phyloP scores from a whole-genome alignment of 2,329 filamentous ascomycete genomes.

The Raffaelea albimanens region DNA sequence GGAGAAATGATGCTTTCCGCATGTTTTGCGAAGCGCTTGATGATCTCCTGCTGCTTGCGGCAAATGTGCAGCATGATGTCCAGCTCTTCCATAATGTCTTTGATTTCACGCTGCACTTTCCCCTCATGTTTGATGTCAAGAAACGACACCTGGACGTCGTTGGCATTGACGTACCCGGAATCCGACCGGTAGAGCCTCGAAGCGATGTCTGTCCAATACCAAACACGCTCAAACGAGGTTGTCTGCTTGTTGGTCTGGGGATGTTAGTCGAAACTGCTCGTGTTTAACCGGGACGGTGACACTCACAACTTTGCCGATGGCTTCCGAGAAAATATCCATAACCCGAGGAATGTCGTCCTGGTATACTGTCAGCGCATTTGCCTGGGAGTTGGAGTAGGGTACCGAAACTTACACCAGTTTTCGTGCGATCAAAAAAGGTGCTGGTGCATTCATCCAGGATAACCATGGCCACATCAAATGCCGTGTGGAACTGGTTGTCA shows the following conservation, averaged over 20 bases:
- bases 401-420: background rate
- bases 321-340: slow-evolving; percentile 29
- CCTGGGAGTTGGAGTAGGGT: background rate
- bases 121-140: slow-evolving; percentile 34
- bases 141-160: slow-evolving; percentile 15
- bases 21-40: slow-evolving; percentile 19
- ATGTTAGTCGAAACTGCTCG: too few relatives aligned
- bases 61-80: slow-evolving; percentile 33
- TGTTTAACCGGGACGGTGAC: background rate
- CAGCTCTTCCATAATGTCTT: slow-evolving; percentile 38
- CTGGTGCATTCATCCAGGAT: slow-evolving; percentile 31
- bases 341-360: slow-evolving; percentile 21
- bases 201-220: slow-evolving; percentile 22
- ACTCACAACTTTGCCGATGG: slow-evolving; percentile 31
- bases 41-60: slow-evolving; percentile 23
- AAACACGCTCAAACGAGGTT: slow-evolving; percentile 26
- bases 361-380: slow-evolving; percentile 2
- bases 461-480: slow-evolving; percentile 31
- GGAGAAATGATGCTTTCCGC: slow-evolving; percentile 11
- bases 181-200: slow-evolving; percentile 10
- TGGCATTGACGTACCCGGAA: slow-evolving; percentile 10
- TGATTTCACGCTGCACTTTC: slow-evolving; percentile 31
- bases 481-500: slow-evolving; percentile 21
- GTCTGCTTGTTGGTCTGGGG: slow-evolving; percentile 25
- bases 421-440: slow-evolving; percentile 26